A percentile compares a stretch with the other conserved stretches of the same genome.
phyloP scores from a whole-genome alignment of 1,284 basidiomycete genomes.

The Cystobasidium pallidum region DNA sequence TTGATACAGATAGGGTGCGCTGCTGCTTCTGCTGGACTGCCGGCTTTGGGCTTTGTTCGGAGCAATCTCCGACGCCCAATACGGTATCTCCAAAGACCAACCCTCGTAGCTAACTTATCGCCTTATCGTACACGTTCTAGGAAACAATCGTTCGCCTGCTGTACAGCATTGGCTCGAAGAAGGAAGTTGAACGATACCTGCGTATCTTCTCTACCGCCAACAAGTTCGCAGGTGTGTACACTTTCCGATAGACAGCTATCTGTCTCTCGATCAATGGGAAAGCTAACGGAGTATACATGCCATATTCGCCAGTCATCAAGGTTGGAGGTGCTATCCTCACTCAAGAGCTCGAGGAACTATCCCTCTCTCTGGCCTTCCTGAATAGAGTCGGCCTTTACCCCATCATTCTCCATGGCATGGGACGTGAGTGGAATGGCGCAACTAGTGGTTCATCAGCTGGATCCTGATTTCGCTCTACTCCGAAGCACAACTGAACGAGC shows the following conservation, averaged over 20 bases:
- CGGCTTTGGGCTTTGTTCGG: neutral
- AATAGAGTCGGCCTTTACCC: slow-evolving; percentile 93
- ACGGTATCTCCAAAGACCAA: slow-evolving; percentile 5
- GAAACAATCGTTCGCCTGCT: slow-evolving; percentile 68
- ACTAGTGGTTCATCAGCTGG: neutral
- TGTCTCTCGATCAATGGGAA: neutral
- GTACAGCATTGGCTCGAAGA: slow-evolving; percentile 91
- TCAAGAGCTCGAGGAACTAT: slow-evolving; percentile 85
- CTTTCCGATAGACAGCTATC: neutral
- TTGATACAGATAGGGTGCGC: slow-evolving; percentile 42
- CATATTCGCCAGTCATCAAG: slow-evolving; percentile 56
- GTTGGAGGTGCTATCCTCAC: slow-evolving; percentile 87
- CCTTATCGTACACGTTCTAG: slow-evolving; percentile 9
- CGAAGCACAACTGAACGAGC: slow-evolving; percentile 67
- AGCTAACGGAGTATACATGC: slow-evolving; percentile 17
- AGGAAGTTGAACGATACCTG: slow-evolving; percentile 93
- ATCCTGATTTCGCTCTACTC: neutral
- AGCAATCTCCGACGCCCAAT: neutral
- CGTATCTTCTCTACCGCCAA: slow-evolving; percentile 76
- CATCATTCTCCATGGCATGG: slow-evolving; percentile 89
- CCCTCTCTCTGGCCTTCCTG: slow-evolving; percentile 87
- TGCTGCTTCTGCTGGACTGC: neutral
- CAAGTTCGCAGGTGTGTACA: slow-evolving; percentile 53
- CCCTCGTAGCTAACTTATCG: neutral
- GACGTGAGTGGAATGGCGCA: slow-evolving; percentile 68